phyloP scores from a whole-genome alignment of 1,284 basidiomycete species.

The Cutaneotrichosporon cutaneum region DNA sequence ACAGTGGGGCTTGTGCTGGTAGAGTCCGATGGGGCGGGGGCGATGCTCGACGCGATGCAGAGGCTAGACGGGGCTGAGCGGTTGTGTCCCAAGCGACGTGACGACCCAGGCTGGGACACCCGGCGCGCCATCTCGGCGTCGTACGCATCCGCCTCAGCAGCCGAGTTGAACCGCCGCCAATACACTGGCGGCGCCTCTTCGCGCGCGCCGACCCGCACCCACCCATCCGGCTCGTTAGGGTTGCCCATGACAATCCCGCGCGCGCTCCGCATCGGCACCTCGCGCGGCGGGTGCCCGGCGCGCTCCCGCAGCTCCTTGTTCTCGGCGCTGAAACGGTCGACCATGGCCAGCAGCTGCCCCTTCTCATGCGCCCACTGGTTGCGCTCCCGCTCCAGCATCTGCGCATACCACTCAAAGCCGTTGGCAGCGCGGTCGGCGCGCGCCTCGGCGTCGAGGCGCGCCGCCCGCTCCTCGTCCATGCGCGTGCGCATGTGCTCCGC shows the following conservation, averaged over 20 bases:
- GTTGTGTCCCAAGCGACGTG: no score
- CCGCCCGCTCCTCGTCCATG: background rate
- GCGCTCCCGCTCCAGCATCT: background rate
- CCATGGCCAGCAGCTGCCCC: background rate
- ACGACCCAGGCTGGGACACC: no score
- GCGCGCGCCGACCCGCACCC: background rate
- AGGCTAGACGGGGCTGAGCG: no score
- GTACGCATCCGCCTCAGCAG: background rate
- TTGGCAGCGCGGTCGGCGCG: background rate
- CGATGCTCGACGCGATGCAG: no score
- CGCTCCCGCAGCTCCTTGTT: background rate
- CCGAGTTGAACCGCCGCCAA: background rate
- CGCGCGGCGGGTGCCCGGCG: background rate
- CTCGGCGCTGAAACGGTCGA: background rate
- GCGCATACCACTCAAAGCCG: background rate
- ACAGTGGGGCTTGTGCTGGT: no score
- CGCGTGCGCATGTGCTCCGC: background rate
- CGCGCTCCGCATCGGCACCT: background rate
- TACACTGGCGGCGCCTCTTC: background rate
- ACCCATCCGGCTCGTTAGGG: background rate
- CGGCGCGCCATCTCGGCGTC: background rate
- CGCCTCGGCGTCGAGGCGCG: background rate
- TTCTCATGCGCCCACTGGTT: background rate
- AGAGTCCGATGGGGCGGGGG: no score
- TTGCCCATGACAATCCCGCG: background rate